These are phyloP conservation scores for Hanseniaspora osmophila DNA, from an alignment of 805 yeast species.

Conservation along the genomic window DNA sequence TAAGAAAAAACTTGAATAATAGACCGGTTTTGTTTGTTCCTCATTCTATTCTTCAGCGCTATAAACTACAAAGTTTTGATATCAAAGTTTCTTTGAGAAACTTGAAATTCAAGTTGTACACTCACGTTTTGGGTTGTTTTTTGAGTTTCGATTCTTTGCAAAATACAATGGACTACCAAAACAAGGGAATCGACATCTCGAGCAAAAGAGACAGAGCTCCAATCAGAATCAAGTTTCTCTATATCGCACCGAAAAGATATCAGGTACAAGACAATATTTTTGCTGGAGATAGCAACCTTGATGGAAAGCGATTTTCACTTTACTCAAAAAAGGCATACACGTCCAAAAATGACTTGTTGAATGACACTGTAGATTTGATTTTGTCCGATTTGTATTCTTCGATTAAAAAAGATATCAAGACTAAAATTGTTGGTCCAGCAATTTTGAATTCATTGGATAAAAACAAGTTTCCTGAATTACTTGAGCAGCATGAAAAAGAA, in stretches of 20 bases:
- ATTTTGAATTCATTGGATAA: conserved; percentile 49
- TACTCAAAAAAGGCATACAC: conserved; percentile 7
- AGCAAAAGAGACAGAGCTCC: not conserved
- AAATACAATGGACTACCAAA: not conserved
- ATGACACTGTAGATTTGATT: conserved; percentile 45
- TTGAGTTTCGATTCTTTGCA: conserved; percentile 16
- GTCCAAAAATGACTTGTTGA: conserved; percentile 27
- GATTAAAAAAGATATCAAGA: conserved; percentile 58
- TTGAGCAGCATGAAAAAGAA: conserved; percentile 17
- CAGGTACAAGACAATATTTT: not conserved
- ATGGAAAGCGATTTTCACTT: not conserved
- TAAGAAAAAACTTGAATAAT: conserved; percentile 25
- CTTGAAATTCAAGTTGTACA: conserved; percentile 25
- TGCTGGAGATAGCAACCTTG: not conserved
- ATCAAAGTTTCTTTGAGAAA: conserved; percentile 43
- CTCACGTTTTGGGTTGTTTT: conserved; percentile 38
- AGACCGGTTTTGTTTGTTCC: conserved; percentile 44
- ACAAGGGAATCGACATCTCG: not conserved
- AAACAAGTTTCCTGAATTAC: conserved; percentile 38
- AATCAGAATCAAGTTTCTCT: not conserved
- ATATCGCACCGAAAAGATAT: conserved; percentile 1
- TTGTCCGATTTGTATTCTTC: conserved; percentile 50
- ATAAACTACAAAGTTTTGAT: conserved; percentile 22
- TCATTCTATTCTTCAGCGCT: conserved; percentile 2
- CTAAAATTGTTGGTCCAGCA: conserved; percentile 55